Evolutionary conservation across 176 grass and related monocot species (phyloP).

Genomic region (Eragrostis nindensis): DNA sequence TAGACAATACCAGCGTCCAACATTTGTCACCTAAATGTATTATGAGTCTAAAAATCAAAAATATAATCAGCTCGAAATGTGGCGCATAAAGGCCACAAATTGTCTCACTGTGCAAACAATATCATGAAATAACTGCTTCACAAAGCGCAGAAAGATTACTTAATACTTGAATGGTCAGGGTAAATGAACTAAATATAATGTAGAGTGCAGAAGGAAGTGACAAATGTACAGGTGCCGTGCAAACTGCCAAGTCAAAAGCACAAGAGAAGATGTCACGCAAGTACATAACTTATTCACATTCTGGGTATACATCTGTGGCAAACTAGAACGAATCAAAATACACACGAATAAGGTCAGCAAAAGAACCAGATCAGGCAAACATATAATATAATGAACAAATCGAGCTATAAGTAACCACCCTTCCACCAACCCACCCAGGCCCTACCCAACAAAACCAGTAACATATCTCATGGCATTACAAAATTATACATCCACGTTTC

Average conservation of each 20-base stretch:
- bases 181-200: not conserved
- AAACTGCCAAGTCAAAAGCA: constrained; percentile 6
- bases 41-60: not conserved
- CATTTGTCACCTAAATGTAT: too few relatives aligned
- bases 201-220: not conserved
- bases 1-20: too few relatives aligned
- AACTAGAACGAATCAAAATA: constrained; percentile 46
- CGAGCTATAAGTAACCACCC: constrained; percentile 38
- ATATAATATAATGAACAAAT: constrained; percentile 55
- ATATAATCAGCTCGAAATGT: not conserved
- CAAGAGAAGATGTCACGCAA: not conserved
- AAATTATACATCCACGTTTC: not conserved
- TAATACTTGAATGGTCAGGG: not conserved
- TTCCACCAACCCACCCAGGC: not conserved
- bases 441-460: not conserved
- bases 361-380: constrained; percentile 46
- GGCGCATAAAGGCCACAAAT: not conserved
- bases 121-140: too few relatives aligned
- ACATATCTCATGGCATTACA: not conserved
- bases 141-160: not conserved
- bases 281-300: constrained; percentile 48
- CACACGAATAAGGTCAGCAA: constrained; percentile 40
- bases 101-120: too few relatives aligned
- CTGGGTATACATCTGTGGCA: constrained; percentile 36
- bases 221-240: constrained; percentile 13